Evolutionary conservation across 2,329 filamentous ascomycete genomes (phyloP), one percentile per base, ranked within the genome.

Genomic region (Coniosporium tulheliwenetii): DNA sequence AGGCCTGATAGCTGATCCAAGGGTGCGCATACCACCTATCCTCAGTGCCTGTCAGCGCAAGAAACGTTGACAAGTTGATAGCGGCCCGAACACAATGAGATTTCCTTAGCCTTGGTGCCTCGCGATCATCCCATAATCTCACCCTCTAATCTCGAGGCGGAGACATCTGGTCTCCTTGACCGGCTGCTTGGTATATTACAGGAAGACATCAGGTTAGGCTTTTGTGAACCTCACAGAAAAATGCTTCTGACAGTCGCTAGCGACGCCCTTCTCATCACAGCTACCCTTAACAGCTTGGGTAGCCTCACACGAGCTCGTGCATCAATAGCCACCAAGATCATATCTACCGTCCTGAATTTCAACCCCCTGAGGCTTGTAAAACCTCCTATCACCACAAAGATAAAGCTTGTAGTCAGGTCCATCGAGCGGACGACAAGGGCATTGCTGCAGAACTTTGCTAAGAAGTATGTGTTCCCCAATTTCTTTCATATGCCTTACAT

Each of bases 391-490:
- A 89, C 82, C 1, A 73, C 85, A 2, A 85, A 79, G 54, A 73
- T 75, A 39, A 85, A 81, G 50, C 81, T 98, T 44, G 76, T 89
- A 51, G 73, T 93, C 45, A 85, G 80, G 60, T 96, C 89, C 5
- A 91, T 98, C 77, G 89, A 95, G 59, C 85, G 93, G 56, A 98
- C 91, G 16, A 83, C 83, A 2, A 76, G 86, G 51, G 77, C 86
- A 49, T 65, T 98, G 37, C 69, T 96, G 33, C 73, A 87, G 40
- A 87, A 95, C 60, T 67, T 94, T 40, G 69, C 81, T 49, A 89
- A 89, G 64, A 74, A 77, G 80, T 84, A 68, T 48, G 67, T 42
- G 31, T 8, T 30, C 12, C 8, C 19, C 10, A 40, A 4, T 7
- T 7, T 26, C 19, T 26, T 35, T 14, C 30, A 19, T 30, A 35